Conservation (phyloP, 73 alveolate species). For the Tetrahymena elliotti region DNA sequence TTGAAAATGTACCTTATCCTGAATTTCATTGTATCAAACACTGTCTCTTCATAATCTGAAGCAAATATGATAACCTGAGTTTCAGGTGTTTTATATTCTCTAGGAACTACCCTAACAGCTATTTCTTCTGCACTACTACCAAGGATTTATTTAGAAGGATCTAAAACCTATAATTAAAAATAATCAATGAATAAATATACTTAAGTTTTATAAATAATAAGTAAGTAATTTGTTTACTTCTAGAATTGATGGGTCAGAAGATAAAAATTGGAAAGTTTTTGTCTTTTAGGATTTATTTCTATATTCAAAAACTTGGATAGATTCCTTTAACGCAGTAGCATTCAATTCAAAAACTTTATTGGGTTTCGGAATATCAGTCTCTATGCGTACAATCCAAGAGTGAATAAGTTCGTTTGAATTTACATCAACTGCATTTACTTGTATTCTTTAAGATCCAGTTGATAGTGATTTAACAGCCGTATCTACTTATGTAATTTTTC, state of each 20-base stretch:
- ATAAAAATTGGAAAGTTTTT: neutral
- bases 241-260: neutral
- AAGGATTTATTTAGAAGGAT: neutral
- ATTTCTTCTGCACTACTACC: neutral
- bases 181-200: too few species aligned
- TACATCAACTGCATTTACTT: neutral
- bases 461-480: neutral
- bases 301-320: neutral
- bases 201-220: too few species aligned
- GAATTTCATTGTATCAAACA: neutral
- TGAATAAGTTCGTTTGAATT: neutral
- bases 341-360: neutral
- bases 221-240: neutral
- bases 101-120: neutral
- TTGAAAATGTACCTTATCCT: neutral
- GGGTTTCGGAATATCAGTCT: neutral
- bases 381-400: neutral
- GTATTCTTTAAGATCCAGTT: neutral
- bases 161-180: neutral
- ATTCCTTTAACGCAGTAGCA: neutral
- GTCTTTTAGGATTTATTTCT: neutral
- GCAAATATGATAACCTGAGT: neutral
- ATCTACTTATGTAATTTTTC: neutral
- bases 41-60: neutral
- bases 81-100: neutral